These are phyloP conservation scores for Solanum peruvianum DNA, from an alignment of 257 asterid species.

Conservation along the genomic window DNA sequence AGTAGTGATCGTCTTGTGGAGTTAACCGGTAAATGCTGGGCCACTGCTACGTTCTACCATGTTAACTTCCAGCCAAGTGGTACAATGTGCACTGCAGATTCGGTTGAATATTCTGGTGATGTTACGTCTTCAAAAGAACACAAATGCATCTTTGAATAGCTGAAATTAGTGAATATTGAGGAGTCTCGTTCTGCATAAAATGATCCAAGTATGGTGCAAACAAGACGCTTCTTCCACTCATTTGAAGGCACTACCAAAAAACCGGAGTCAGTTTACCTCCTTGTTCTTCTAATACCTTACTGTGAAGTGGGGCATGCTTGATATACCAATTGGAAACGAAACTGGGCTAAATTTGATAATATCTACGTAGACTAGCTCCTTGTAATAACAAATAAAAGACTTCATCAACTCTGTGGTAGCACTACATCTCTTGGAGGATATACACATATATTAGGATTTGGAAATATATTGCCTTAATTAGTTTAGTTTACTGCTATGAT, in stretches of 20 bases:
- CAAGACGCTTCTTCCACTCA: not conserved
- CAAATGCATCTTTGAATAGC: not conserved
- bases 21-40: not conserved
- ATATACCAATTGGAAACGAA: not conserved
- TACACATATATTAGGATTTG: not conserved
- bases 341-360: not conserved
- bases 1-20: not conserved
- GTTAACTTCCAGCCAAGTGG: not conserved
- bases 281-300: not conserved
- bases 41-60: not conserved
- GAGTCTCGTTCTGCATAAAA: not conserved
- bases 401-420: not conserved
- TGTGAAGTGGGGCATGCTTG: not conserved
- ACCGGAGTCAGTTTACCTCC: not conserved
- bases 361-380: not conserved
- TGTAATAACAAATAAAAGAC: not conserved
- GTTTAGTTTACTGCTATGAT: not conserved
- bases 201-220: not conserved
- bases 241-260: not conserved
- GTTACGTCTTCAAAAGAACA: not conserved
- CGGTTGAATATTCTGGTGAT: not conserved
- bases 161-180: not conserved
- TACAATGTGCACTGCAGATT: not conserved
- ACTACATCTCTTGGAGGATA: not conserved
- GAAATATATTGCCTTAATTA: not conserved